Percentiles rank a stretch among this genome's conserved stretches.
These are phyloP conservation scores for Phialocephala subalpina DNA, from an alignment of 2,329 filamentous ascomycete species.

Conservation along the genomic window DNA sequence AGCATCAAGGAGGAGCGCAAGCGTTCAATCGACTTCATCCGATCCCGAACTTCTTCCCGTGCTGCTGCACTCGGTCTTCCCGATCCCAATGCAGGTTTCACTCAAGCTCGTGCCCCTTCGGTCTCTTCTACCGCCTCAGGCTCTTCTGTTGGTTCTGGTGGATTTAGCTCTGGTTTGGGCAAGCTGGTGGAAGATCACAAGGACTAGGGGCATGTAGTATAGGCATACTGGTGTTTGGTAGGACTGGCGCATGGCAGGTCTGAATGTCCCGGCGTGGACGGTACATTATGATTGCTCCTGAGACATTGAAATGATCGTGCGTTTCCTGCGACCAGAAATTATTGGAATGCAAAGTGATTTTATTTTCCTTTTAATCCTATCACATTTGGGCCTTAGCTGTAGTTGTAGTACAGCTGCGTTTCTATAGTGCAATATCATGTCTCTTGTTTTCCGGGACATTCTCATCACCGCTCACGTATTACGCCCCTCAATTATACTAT, in stretches of 20 bases:
- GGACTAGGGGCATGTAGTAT: background rate
- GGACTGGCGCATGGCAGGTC: background rate
- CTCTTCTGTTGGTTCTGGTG: background rate
- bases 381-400: too few species aligned
- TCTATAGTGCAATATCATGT: too few species aligned
- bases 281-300: too few species aligned
- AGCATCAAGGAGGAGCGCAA: conserved; percentile 31
- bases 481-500: too few species aligned
- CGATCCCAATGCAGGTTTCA: background rate
- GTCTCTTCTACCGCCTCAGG: background rate
- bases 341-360: too few species aligned
- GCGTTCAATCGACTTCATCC: conserved; percentile 29
- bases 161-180: background rate
- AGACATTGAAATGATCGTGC: too few species aligned
- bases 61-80: conserved; percentile 13
- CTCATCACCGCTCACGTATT: too few species aligned
- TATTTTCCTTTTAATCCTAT: too few species aligned
- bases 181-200: background rate
- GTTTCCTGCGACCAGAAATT: too few species aligned
- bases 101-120: background rate
- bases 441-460: too few species aligned
- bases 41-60: conserved; percentile 24
- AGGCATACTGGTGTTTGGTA: background rate
- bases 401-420: too few species aligned
- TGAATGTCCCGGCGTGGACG: too few species aligned